Evolutionary conservation across 768 basidiomycete species (phyloP).

Genomic region (Infundibulicybe gibba): DNA sequence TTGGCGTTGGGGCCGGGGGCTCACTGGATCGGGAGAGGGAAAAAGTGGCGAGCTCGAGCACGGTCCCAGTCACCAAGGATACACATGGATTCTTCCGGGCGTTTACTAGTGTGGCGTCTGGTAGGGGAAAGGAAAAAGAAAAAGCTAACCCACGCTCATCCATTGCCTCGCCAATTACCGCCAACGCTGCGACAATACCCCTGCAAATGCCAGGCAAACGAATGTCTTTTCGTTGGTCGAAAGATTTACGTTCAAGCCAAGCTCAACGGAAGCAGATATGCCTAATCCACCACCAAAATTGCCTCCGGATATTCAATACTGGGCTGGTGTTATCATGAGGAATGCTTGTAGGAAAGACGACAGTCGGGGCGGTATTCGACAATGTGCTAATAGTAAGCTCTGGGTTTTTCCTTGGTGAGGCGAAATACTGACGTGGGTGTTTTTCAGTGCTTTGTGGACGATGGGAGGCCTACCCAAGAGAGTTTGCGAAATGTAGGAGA

Average conservation of each 20-base stretch:
- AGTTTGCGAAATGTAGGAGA: constrained; percentile 95
- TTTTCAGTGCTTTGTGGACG: constrained; percentile 83
- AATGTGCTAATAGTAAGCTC: constrained; percentile 91
- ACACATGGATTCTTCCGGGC: constrained; percentile 40
- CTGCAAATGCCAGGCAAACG: constrained; percentile 47
- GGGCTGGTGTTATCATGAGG: constrained; percentile 99
- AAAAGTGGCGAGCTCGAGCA: constrained; percentile 4
- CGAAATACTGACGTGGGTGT: neutral
- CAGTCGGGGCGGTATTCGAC: constrained; percentile 84
- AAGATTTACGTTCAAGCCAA: constrained; percentile 92
- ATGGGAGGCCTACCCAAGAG: constrained; percentile 90
- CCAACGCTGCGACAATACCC: constrained; percentile 10
- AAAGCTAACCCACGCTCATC: constrained; percentile 28
- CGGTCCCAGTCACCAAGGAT: constrained; percentile 5
- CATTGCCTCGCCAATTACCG: neutral
- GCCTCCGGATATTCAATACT: constrained; percentile 93
- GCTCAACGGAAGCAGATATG: constrained; percentile 71
- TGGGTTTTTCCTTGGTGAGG: neutral
- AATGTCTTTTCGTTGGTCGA: constrained; percentile 98
- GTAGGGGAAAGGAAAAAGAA: constrained; percentile 36
- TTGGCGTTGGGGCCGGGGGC: constrained; percentile 7
- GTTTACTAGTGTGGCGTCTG: constrained; percentile 32
- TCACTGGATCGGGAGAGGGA: constrained; percentile 21
- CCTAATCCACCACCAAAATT: constrained; percentile 68
- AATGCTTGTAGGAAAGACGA: constrained; percentile 99